Conservation (phyloP, 352 stramenopile genomes). For the Globisporangium cystogenes region DNA sequence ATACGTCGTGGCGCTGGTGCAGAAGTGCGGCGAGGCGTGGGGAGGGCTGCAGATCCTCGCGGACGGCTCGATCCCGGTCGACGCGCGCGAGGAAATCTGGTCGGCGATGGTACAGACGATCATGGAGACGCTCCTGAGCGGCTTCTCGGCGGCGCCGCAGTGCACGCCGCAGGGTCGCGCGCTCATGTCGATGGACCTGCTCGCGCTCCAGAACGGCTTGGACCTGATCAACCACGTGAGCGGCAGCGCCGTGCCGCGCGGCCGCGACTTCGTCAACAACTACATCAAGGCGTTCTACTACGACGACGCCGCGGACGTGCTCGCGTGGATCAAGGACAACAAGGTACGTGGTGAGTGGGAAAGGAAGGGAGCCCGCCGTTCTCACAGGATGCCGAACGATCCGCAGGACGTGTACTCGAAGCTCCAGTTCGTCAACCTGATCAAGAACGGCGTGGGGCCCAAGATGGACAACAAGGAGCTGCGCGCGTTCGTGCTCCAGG, state of each 20-base stretch:
- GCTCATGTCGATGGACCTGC: slow-evolving; percentile 96
- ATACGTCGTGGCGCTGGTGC: slow-evolving; percentile 76
- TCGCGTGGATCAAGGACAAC: slow-evolving; percentile 77
- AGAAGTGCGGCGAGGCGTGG: slow-evolving; percentile 77
- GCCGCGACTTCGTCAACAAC: slow-evolving; percentile 63
- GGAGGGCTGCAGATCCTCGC: slow-evolving; percentile 60
- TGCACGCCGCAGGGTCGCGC: slow-evolving; percentile 94
- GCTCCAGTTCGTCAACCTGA: slow-evolving; percentile 48
- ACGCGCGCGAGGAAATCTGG: slow-evolving; percentile 77
- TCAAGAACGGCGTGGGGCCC: slow-evolving; percentile 60
- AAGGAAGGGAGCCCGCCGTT: too few relatives aligned
- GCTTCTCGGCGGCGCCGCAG: slow-evolving; percentile 83
- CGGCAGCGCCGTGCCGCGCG: slow-evolving; percentile 33
- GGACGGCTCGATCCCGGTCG: slow-evolving; percentile 58
- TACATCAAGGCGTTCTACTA: slow-evolving; percentile 92
- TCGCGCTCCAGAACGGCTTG: slow-evolving; percentile 82
- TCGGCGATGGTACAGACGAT: slow-evolving; percentile 70
- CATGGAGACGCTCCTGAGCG: slow-evolving; percentile 90
- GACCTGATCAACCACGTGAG: slow-evolving; percentile 80
- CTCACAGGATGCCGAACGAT: too few relatives aligned
- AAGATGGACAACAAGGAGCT: slow-evolving; percentile 46
- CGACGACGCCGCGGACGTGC: slow-evolving; percentile 60
- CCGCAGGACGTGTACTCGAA: slow-evolving; percentile 54
- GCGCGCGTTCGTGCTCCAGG: slow-evolving; percentile 51
- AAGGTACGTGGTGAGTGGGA: slow-evolving; percentile 47